Evolutionary conservation across 345 rosid genomes (phyloP), one percentile per base, ranked within the genome.

Genomic region (Linum tenue): DNA sequence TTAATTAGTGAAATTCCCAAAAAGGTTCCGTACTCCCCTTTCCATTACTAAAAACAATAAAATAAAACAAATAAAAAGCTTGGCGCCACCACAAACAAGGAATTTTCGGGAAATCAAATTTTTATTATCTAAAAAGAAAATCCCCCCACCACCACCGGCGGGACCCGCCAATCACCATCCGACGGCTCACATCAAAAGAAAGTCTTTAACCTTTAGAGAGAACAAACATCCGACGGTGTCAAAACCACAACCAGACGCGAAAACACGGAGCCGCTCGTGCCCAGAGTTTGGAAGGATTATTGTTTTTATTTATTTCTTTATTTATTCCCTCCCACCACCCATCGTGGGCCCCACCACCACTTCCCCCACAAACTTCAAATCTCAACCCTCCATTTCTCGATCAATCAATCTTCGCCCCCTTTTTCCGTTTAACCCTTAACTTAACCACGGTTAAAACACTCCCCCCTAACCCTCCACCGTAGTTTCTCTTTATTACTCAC

Each of bases 241-340:
- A 35, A 35, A 67, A 59, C 71, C 16, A 66, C 44, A 48, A 7
- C 14, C 55, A 10, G 74, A 75, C 59, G 94, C 90, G 94, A 83
- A 81, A 76, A 87, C 83, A 56, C 69, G 94, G 79, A 83, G 83
- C 82, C 86, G 94, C 83, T 81, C 83, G 81, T 80, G 81, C 94
- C 83, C 81, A 81, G 85, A 82, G 85, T 81, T 81, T 55, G 92
- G 92, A 84, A 80, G 82, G 37, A 57, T 31, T 17, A 31, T 17
- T 17, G 31, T 22, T 22, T 0, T 22, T 22, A 22, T 22, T 22
- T 22, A 22, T 22, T 22, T 22, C 31, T 22, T 22, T 22, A 22
- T 22, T 74, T 78, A 80, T 77, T 72, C 78, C 68, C 48, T 67
- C 62, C 73, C 62, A 37, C 72, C 62, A 59, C 69, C 65, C 42